Evolutionary conservation across 768 basidiomycete species (phyloP).

Genomic region (Mycena sanguinolenta): DNA sequence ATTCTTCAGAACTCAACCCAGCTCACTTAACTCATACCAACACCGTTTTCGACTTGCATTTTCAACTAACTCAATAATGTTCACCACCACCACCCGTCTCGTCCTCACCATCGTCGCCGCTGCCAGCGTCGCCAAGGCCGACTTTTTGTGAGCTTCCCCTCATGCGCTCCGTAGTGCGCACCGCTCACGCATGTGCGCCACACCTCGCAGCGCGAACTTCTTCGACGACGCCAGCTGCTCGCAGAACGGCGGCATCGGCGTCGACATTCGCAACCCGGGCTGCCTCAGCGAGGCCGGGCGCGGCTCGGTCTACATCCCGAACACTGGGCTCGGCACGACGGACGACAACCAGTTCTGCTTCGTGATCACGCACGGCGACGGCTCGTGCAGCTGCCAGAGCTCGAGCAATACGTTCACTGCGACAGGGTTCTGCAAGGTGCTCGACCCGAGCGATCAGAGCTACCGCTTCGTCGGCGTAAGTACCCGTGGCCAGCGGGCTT

Average conservation of each 20-base stretch:
- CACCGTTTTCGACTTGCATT: conserved; percentile 2
- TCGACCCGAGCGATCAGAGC: conserved; percentile 23
- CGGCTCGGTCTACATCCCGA: conserved; percentile 22
- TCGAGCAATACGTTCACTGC: conserved; percentile 22
- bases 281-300: conserved; percentile 25
- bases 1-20: conserved; percentile 15
- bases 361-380: conserved; percentile 21
- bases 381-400: conserved; percentile 25
- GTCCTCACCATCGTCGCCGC: conserved; percentile 18
- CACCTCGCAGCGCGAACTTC: conserved; percentile 23
- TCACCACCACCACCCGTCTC: conserved; percentile 22
- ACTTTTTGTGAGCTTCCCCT: conserved; percentile 25
- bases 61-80: conserved; percentile 18
- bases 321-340: conserved; percentile 20
- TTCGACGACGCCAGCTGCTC: conserved; percentile 26
- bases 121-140: conserved; percentile 25
- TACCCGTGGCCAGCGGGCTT: conserved; percentile 9
- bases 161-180: neutral
- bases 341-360: conserved; percentile 29
- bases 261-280: conserved; percentile 27
- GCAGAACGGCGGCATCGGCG: conserved; percentile 27
- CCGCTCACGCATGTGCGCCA: conserved; percentile 1
- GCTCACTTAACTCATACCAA: conserved; percentile 7
- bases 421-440: conserved; percentile 20
- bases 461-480: conserved; percentile 22